Evolutionary conservation across 2,329 filamentous ascomycete species (phyloP), one percentile per base, ranked within the genome.

Genomic region (Thielaviopsis punctulata): DNA sequence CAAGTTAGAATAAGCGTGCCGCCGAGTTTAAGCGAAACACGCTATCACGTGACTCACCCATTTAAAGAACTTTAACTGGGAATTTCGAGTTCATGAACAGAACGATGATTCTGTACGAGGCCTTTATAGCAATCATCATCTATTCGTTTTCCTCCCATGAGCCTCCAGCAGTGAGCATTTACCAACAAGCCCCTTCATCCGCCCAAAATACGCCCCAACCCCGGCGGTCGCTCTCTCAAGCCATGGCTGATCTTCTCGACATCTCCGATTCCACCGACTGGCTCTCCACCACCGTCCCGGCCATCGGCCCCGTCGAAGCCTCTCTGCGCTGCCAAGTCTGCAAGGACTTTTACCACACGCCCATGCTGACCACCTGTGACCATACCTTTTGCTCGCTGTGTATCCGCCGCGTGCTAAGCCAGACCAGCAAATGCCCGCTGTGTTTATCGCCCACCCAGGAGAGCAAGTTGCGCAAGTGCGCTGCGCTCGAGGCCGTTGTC

Each of bases 351-450:
- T 96, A 86, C 69, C 80, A 80, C 56, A 94, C 88, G 49, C 92
- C 92, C 0, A 92, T 98, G 77, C 82, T 95, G 57, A 98, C 92
- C 1, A 85, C 86, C 1, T 98, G 92, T 68, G 84, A 80, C 51
- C 92, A 98, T 64, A 96, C 92, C 0, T 98, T 98, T 63, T 98
- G 92, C 72, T 95, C 90, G 6, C 70, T 94, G 51, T 98, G 92
- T 65, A 96, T 98, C 63, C 84, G 92, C 25, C 76, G 89, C 57
- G 87, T 85, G 56, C 73, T 98, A 1, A 82, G 82, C 2, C 75
- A 77, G 27, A 88, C 95, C 58, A 85, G 87, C 8, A 88, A 84
- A 65, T 98, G 92, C 60, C 92, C 92, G 0, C 72, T 86, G 1
- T 98, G 92, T 66, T 80, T 87, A 49, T 70, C 77, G 5, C 66